Evolutionary conservation across 306 rosid genomes (phyloP), one percentile per base, ranked within the genome.

Genomic region (Lupinus albus): DNA sequence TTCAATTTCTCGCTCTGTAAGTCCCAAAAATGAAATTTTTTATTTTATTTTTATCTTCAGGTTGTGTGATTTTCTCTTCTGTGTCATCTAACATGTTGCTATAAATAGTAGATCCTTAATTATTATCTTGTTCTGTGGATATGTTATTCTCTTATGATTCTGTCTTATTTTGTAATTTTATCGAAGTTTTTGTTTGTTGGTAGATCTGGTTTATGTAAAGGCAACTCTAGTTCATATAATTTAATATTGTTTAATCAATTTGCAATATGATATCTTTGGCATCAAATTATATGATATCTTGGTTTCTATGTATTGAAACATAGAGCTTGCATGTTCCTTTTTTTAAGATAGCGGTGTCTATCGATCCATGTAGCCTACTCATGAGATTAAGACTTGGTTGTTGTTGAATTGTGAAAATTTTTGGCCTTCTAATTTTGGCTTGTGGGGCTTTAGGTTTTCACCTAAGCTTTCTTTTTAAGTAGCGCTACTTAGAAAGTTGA

Each of bases 121-220:
- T 55, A 48, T 16, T 51, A 38, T 57, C 61, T 16, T 52, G 35
- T 66, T 55, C 18, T 32, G 55, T 28, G 57, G 51, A 8, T 17
- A 54, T 51, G 28, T 25, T 25, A 25, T 25, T 25, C 49, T 1
- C 8, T 28, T 9, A 8, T 38, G 42, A 38, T 38, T 38, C 42
- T 38, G 42, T 38, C 0, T 42, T 15, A 39, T 15, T 12, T 33
- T 49, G n/a, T 0, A 38, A 38, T 68, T 39, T 38, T 4, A 4
- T 50, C 8, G 3, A 65, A 6, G 8, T 20, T 47, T 47, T 48
- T 48, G 16, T 8, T 3, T 52, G 76, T 25, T 25, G 30, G 4
- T 76, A 79, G 84, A 79, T 79, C 87, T 79, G 47, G 82, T 17
- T 41, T 65, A 0, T 17, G 11, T 21, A 20, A 33, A 18, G 53